phyloP scores from a whole-genome alignment of 1,139 yeast genomes.

The Magnusiomyces magnusii region DNA sequence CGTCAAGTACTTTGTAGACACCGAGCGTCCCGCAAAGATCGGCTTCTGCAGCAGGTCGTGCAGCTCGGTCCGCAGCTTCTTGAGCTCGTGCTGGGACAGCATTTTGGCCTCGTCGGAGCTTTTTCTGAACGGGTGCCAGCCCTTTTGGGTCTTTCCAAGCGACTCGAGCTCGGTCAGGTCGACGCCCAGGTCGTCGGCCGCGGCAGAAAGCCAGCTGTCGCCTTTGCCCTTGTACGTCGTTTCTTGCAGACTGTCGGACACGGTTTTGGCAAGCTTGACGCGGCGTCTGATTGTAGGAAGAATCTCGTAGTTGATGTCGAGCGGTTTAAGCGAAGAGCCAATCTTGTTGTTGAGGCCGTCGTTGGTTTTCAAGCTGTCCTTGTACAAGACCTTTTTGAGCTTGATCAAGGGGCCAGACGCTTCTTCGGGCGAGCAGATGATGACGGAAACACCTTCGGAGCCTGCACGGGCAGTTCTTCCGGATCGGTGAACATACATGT shows the following conservation, averaged over 20 bases:
- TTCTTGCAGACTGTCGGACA: constrained; percentile 65
- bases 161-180: constrained; percentile 46
- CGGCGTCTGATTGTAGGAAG: constrained; percentile 65
- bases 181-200: constrained; percentile 89
- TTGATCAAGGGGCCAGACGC: constrained; percentile 76
- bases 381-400: constrained; percentile 52
- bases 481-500: constrained; percentile 88
- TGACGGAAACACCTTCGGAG: constrained; percentile 84
- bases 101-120: constrained; percentile 37
- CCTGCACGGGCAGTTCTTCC: constrained; percentile 99
- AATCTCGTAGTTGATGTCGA: constrained; percentile 73
- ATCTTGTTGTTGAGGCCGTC: too few species aligned
- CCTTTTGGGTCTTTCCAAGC: constrained; percentile 14
- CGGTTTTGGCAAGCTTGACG: constrained; percentile 55
- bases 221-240: constrained; percentile 59
- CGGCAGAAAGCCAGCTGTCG: constrained; percentile 74
- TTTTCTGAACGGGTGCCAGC: constrained; percentile 15
- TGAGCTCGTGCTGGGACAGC: constrained; percentile 41
- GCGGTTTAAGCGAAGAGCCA: constrained; percentile 41
- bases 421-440: constrained; percentile 91
- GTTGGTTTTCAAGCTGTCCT: constrained; percentile 23
- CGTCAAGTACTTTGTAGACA: constrained; percentile 59
- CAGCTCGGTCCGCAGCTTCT: constrained; percentile 48
- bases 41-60: constrained; percentile 48
- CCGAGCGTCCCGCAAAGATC: constrained; percentile 28